These are phyloP conservation scores for Colletotrichum nymphaeae DNA, from an alignment of 2,329 filamentous ascomycete genomes.

Conservation along the genomic window DNA sequence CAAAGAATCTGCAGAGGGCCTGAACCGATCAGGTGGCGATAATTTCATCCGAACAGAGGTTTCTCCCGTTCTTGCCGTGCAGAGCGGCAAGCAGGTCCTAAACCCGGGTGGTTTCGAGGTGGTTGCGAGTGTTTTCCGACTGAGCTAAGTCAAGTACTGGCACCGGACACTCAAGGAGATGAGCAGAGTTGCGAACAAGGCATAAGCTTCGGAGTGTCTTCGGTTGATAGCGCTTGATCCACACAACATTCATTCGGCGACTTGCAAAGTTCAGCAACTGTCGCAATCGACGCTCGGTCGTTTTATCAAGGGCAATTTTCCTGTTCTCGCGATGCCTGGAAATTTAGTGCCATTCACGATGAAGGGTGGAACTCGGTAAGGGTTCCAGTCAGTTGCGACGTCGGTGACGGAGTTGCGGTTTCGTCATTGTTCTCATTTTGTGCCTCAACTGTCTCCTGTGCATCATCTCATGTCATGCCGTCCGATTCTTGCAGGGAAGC, in stretches of 20 bases:
- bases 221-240: not conserved
- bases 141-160: not conserved
- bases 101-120: not conserved
- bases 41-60: no score
- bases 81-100: not conserved
- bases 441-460: constrained; percentile 11
- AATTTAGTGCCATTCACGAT: not conserved
- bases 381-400: not conserved
- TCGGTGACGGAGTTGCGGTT: not conserved
- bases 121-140: not conserved
- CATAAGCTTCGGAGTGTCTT: not conserved
- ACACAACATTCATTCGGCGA: not conserved
- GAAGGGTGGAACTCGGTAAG: not conserved
- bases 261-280: not conserved
- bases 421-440: not conserved
- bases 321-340: not conserved
- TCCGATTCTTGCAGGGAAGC: constrained; percentile 15
- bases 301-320: not conserved
- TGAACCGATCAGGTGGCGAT: no score
- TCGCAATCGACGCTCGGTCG: not conserved
- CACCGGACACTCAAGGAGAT: not conserved
- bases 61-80: no score
- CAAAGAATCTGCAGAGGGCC: no score
- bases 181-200: not conserved
- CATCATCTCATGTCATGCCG: constrained; percentile 30